Conservation (phyloP, 495 filamentous ascomycete genomes). For the Tuber calosporum region DNA sequence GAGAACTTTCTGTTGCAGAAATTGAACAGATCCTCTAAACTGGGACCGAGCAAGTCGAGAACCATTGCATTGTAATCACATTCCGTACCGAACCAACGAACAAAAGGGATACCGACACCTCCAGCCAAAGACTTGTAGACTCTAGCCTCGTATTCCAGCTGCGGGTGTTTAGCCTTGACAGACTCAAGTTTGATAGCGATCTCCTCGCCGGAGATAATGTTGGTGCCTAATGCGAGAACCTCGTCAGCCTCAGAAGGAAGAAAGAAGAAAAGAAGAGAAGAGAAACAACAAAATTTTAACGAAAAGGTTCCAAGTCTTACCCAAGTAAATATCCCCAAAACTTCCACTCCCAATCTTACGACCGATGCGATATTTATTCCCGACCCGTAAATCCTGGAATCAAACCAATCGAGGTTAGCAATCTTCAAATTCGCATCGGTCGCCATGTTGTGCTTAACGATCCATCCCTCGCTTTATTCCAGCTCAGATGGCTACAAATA, state of each 20-base stretch:
- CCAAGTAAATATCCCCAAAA: constrained; percentile 99
- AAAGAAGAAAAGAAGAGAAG: background rate
- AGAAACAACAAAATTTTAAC: background rate
- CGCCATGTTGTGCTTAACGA: constrained; percentile 9
- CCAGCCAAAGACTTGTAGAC: constrained; percentile 95
- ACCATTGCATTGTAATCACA: constrained; percentile 99
- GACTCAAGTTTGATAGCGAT: constrained; percentile 99
- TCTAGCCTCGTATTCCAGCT: constrained; percentile 98
- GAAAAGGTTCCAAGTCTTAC: constrained; percentile 45
- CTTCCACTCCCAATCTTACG: constrained; percentile 98
- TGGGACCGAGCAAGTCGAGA: constrained; percentile 92
- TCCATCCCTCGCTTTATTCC: constrained; percentile 9
- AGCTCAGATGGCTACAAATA: background rate
- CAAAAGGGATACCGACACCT: constrained; percentile 97
- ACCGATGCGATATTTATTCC: constrained; percentile 99
- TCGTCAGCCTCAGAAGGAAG: constrained; percentile 4
- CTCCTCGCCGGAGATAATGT: constrained; percentile 99
- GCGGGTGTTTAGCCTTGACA: constrained; percentile 99
- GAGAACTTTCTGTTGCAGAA: constrained; percentile 99
- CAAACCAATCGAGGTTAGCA: constrained; percentile 42
- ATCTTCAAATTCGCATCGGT: constrained; percentile 1
- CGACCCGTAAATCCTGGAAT: constrained; percentile 88
- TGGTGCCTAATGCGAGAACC: constrained; percentile 60
- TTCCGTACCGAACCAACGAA: constrained; percentile 99
- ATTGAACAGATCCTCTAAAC: constrained; percentile 99